Percentiles rank a stretch among this genome's conserved stretches.
These are phyloP conservation scores for Przewalskia tangutica DNA, from an alignment of 257 asterid genomes.

Conservation along the genomic window DNA sequence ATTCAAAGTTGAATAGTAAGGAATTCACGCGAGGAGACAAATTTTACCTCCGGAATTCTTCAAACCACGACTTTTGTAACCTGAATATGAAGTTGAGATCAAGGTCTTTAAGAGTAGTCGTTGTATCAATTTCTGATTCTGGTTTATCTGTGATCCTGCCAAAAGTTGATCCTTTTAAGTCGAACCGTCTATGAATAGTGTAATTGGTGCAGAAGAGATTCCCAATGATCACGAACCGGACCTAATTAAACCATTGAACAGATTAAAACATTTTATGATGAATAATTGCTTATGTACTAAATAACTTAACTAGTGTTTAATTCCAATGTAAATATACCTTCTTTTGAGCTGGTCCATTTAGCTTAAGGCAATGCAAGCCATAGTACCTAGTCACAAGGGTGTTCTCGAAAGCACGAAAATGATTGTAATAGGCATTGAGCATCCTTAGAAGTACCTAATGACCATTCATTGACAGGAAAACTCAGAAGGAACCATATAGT, in stretches of 20 bases:
- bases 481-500: not conserved
- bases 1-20: not conserved
- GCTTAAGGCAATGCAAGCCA: conserved; percentile 71
- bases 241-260: not conserved
- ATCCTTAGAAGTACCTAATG: conserved; percentile 65
- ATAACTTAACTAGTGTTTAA: not conserved
- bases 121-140: conserved; percentile 18
- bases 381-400: conserved; percentile 57
- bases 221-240: conserved; percentile 20
- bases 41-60: conserved; percentile 11
- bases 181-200: conserved; percentile 13
- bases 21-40: not conserved
- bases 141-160: conserved; percentile 20
- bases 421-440: conserved; percentile 56
- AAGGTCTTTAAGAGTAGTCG: conserved; percentile 20
- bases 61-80: conserved; percentile 12
- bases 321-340: conserved; percentile 30
- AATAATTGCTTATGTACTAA: not conserved
- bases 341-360: conserved; percentile 35
- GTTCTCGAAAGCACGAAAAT: conserved; percentile 46
- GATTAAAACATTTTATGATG: not conserved
- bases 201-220: conserved; percentile 21
- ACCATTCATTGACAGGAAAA: not conserved
- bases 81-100: conserved; percentile 19
- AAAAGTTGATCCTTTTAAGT: conserved; percentile 22